These are phyloP conservation scores for Ceratobasidium sp. DNA, from an alignment of 1,284 basidiomycete species.

Conservation along the genomic window DNA sequence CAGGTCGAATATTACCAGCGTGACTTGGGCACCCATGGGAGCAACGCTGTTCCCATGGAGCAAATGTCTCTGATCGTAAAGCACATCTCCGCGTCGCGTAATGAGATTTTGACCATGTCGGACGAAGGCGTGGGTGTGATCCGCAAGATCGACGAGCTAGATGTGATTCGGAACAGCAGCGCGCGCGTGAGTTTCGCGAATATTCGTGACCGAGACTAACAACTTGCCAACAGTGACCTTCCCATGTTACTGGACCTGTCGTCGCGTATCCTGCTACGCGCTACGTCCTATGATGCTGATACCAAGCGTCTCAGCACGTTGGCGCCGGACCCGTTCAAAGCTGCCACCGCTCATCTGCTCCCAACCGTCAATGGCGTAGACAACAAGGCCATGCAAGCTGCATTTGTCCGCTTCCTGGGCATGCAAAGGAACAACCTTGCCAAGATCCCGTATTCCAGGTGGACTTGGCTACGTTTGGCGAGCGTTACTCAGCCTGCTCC, in stretches of 20 bases:
- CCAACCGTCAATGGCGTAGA: constrained; percentile 4
- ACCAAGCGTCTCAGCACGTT: constrained; percentile 22
- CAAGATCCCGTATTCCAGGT: constrained; percentile 30
- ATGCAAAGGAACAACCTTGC: constrained; percentile 38
- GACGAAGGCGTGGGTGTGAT: constrained; percentile 28
- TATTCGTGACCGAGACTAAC: constrained; percentile 1
- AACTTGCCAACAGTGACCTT: constrained; percentile 13
- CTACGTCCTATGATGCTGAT: constrained; percentile 17
- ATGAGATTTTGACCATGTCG: constrained; percentile 39
- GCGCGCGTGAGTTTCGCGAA: constrained; percentile 4
- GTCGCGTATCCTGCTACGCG: constrained; percentile 37
- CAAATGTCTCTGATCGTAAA: constrained; percentile 40
- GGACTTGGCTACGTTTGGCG: constrained; percentile 32
- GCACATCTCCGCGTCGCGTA: constrained; percentile 26
- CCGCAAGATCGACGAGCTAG: constrained; percentile 36
- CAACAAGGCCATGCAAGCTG: constrained; percentile 22
- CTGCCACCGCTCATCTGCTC: constrained; percentile 23
- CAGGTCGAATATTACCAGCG: constrained; percentile 38
- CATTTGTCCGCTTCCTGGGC: constrained; percentile 31
- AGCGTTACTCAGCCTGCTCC: constrained; percentile 19
- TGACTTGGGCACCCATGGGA: constrained; percentile 21
- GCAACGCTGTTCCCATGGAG: constrained; percentile 19
- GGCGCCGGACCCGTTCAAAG: constrained; percentile 32
- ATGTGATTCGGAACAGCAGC: constrained; percentile 32
- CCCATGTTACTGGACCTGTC: constrained; percentile 36